Base-by-base conservation (phyloP, 1,284 basidiomycete species). In the Cryptococcus sp. region DNA sequence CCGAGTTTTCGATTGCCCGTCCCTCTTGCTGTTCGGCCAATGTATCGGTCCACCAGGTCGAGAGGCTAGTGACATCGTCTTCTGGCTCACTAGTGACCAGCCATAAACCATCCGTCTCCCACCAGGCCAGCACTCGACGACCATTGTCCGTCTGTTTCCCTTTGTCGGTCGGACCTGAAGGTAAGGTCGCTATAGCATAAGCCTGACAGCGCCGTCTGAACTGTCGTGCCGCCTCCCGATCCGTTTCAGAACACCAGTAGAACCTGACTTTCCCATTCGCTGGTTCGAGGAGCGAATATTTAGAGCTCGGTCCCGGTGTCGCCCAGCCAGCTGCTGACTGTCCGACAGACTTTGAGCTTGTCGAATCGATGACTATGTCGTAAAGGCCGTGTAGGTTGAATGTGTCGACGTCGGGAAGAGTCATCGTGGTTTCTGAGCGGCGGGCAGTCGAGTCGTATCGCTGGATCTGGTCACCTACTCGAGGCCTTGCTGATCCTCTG, bases 61-160 rank as follows among this genome's bases (percentile, higher is more conserved):
- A 45, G n/a, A 52, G 39, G 0, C 40, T 37, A 7, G 18, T n/a
- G 3, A 43, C 23, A 10, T 21, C 41, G 3, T 22, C 21, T 23
- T 24, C 21, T 13, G 18, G 11, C 21, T 43, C 41, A 23, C 23
- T 51, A 22, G 55, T 53, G 4, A 66, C 25, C 32, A 65, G 42
- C 67, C 67, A 70, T 16, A 54, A 50, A 1, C 67, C 67, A 2
- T 47, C 58, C 45, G 67, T 65, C 36, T 70, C 67, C 66, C 66
- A 70, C 66, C 64, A 70, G 0, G 62, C 67, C 3, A 66, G 3
- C 1, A 64, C 44, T 7, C 48, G n/a, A 41, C 37, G 37, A 21
- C 37, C n/a, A 14, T 28, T 22, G 23, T 25, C 25, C n/a, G 32
- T 18, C 18, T 32, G 45, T n/a, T 18, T 31, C 7, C n/a, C 11